These are phyloP conservation scores for Omphalotus olearius DNA, from an alignment of 1,284 basidiomycete genomes.

Conservation along the genomic window DNA sequence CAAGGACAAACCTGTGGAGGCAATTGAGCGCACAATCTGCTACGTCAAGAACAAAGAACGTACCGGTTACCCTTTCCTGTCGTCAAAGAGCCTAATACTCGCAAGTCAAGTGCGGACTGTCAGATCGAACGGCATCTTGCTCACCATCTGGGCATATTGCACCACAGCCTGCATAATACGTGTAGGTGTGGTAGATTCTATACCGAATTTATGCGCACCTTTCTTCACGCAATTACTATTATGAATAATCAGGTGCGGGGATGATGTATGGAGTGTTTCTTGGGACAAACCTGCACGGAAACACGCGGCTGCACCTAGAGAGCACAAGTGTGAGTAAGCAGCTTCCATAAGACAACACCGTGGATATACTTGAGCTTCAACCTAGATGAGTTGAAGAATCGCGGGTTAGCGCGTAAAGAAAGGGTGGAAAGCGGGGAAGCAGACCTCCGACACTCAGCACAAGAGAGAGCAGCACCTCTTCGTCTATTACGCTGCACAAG, in stretches of 20 bases:
- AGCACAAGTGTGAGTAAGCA: conserved; percentile 3
- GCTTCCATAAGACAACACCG: neutral
- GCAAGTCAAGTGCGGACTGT: conserved; percentile 2
- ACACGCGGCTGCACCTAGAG: conserved; percentile 54
- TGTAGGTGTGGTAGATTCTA: neutral
- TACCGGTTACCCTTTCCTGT: conserved; percentile 72
- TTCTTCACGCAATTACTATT: conserved; percentile 64
- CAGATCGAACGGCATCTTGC: conserved; percentile 12
- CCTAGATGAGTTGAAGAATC: conserved; percentile 27
- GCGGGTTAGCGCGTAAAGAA: conserved; percentile 6
- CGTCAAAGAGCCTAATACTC: conserved; percentile 51
- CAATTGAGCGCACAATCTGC: conserved; percentile 2
- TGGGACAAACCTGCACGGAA: conserved; percentile 47
- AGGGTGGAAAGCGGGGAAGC: conserved; percentile 14
- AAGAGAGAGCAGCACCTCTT: conserved; percentile 48
- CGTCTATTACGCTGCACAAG: conserved; percentile 45
- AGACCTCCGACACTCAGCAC: conserved; percentile 59
- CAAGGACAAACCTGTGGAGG: conserved; percentile 52
- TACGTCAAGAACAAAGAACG: conserved; percentile 1
- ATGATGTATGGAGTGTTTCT: neutral
- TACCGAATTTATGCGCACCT: conserved; percentile 33
- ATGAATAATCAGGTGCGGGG: neutral
- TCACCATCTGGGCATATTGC: conserved; percentile 59
- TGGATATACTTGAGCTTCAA: conserved; percentile 56
- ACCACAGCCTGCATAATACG: conserved; percentile 14